Conservation (phyloP, 2,329 filamentous ascomycete genomes). For the Hypoxylon sp. region DNA sequence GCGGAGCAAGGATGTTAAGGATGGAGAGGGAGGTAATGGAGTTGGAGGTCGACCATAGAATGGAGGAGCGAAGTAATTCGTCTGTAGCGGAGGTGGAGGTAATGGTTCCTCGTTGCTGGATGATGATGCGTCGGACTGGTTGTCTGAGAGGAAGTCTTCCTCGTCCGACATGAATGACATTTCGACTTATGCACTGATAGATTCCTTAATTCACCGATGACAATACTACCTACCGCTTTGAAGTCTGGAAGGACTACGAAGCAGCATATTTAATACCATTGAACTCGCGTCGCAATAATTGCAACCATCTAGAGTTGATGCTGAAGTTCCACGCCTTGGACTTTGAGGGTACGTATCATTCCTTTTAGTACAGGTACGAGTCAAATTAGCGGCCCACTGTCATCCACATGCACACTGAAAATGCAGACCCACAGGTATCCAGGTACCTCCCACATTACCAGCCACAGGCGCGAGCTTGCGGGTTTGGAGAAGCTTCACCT, state of each 20-base stretch:
- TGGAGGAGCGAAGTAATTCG: conserved; percentile 78
- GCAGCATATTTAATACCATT: conserved; percentile 7
- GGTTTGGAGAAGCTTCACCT: conserved; percentile 34
- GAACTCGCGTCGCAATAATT: background rate
- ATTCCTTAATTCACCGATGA: background rate
- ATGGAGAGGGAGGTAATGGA: conserved; percentile 91
- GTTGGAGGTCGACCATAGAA: conserved; percentile 99
- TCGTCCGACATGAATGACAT: conserved; percentile 50
- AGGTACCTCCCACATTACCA: conserved; percentile 19
- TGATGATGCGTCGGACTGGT: conserved; percentile 49
- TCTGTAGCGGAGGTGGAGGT: conserved; percentile 61
- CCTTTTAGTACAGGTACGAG: background rate
- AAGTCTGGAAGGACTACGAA: background rate
- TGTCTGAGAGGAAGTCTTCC: conserved; percentile 49
- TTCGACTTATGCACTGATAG: conserved; percentile 4
- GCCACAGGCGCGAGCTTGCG: conserved; percentile 35
- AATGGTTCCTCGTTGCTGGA: conserved; percentile 53
- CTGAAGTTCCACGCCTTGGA: background rate
- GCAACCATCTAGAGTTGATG: background rate
- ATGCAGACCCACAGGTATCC: background rate
- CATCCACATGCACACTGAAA: background rate
- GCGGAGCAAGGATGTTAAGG: conserved; percentile 89
- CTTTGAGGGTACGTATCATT: background rate
- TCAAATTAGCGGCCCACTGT: background rate
- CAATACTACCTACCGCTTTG: background rate